Conservation (phyloP, 140 eudicot species). For the Erigeron philadelphicus region DNA sequence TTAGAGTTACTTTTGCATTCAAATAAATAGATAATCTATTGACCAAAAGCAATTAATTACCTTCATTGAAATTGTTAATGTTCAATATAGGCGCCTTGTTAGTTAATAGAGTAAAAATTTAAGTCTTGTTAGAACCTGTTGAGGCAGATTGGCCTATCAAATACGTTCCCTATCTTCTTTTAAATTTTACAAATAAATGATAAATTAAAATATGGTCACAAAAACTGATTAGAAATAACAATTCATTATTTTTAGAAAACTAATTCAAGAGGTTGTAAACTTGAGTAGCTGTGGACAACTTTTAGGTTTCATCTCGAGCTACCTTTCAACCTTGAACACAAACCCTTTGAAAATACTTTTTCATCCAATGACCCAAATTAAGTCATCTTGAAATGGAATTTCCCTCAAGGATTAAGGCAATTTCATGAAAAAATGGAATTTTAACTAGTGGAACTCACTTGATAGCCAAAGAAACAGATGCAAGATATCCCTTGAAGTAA, state of each 20-base stretch:
- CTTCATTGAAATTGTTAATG: background rate
- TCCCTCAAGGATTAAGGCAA: background rate
- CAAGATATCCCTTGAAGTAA: constrained; percentile 65
- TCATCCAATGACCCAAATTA: no score
- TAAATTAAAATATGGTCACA: background rate
- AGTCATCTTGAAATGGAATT: background rate
- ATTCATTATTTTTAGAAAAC: no score
- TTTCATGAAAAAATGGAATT: background rate
- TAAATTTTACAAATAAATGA: background rate
- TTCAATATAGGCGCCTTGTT: background rate
- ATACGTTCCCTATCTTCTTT: background rate
- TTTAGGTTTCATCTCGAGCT: no score
- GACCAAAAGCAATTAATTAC: background rate
- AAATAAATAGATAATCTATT: no score
- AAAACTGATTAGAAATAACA: background rate
- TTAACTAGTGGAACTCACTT: constrained; percentile 33
- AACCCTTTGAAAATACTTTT: no score
- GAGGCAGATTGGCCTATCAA: background rate
- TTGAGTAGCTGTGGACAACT: no score
- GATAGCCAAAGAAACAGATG: constrained; percentile 60
- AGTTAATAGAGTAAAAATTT: background rate
- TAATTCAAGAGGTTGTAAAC: no score
- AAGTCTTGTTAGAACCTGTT: background rate
- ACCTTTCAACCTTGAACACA: no score
- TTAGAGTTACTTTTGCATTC: background rate